These are phyloP conservation scores for Discostella stelligera DNA, from an alignment of 352 stramenopile species.

Conservation along the genomic window DNA sequence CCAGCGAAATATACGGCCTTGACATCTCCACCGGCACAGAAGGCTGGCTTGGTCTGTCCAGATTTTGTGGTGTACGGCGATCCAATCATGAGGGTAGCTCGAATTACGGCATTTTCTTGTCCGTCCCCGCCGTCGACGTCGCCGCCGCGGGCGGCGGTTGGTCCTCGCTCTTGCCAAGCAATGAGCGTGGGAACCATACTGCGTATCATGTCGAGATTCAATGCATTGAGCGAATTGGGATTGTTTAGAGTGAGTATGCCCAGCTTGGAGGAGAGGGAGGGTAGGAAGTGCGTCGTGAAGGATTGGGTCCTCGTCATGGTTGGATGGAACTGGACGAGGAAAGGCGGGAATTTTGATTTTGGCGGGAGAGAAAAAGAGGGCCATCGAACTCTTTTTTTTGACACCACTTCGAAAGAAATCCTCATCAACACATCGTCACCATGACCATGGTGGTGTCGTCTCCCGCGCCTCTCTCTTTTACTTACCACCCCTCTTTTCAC, in stretches of 20 bases:
- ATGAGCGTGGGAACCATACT: constrained; percentile 87
- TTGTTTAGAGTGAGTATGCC: constrained; percentile 88
- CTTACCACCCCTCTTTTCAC: not conserved
- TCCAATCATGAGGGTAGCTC: constrained; percentile 65
- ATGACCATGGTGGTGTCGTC: not conserved
- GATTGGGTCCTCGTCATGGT: constrained; percentile 10
- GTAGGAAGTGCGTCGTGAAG: constrained; percentile 66
- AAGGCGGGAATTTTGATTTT: no score
- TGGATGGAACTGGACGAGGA: no score
- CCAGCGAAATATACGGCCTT: constrained; percentile 83
- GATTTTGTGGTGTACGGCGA: constrained; percentile 37
- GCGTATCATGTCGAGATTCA: constrained; percentile 90
- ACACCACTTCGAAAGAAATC: not conserved
- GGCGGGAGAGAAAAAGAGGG: no score
- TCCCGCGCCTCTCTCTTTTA: not conserved
- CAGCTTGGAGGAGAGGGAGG: constrained; percentile 58
- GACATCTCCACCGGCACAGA: constrained; percentile 95
- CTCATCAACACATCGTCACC: no score
- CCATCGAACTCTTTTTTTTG: not conserved
- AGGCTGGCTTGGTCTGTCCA: constrained; percentile 79
- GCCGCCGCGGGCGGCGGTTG: no score
- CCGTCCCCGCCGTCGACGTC: constrained; percentile 38
- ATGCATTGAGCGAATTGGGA: constrained; percentile 88
- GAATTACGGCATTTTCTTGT: constrained; percentile 64
- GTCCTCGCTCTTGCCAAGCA: constrained; percentile 70